These are phyloP conservation scores for Phaeosphaeria sp. DNA, from an alignment of 2,329 filamentous ascomycete species.

Conservation along the genomic window DNA sequence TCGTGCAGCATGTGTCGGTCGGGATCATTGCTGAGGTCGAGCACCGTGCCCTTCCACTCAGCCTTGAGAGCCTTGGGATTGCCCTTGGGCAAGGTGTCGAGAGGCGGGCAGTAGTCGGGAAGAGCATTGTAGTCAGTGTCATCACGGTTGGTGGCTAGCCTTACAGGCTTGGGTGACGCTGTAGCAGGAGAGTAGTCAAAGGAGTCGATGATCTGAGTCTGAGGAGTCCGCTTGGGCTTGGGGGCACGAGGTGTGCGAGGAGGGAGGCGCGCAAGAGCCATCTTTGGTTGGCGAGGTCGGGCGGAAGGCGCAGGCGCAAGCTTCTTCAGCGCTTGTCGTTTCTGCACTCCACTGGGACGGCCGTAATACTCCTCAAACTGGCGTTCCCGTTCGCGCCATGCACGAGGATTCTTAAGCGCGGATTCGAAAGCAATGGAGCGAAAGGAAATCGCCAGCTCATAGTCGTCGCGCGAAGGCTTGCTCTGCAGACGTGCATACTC, in stretches of 20 bases:
- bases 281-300: slow-evolving; percentile 39
- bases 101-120: slow-evolving; percentile 74
- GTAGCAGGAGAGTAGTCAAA: slow-evolving; percentile 43
- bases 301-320: slow-evolving; percentile 46
- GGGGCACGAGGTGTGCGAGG: slow-evolving; percentile 42
- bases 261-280: slow-evolving; percentile 39
- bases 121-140: slow-evolving; percentile 80
- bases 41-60: slow-evolving; percentile 83
- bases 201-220: slow-evolving; percentile 37
- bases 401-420: slow-evolving; percentile 51
- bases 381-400: slow-evolving; percentile 53
- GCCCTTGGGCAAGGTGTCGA: slow-evolving; percentile 65
- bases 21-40: slow-evolving; percentile 72
- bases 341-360: slow-evolving; percentile 51
- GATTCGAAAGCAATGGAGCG: slow-evolving; percentile 40
- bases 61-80: slow-evolving; percentile 77
- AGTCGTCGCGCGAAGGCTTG: slow-evolving; percentile 47
- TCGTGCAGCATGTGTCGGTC: slow-evolving; percentile 74
- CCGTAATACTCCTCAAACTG: slow-evolving; percentile 57
- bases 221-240: slow-evolving; percentile 46
- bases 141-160: slow-evolving; percentile 69
- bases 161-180: slow-evolving; percentile 47
- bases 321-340: slow-evolving; percentile 45
- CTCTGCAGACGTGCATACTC: slow-evolving; percentile 35
- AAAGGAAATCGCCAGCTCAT: slow-evolving; percentile 43